Evolutionary conservation across 2,329 filamentous ascomycete genomes (phyloP).

Genomic region (Neofusicoccum parvum): DNA sequence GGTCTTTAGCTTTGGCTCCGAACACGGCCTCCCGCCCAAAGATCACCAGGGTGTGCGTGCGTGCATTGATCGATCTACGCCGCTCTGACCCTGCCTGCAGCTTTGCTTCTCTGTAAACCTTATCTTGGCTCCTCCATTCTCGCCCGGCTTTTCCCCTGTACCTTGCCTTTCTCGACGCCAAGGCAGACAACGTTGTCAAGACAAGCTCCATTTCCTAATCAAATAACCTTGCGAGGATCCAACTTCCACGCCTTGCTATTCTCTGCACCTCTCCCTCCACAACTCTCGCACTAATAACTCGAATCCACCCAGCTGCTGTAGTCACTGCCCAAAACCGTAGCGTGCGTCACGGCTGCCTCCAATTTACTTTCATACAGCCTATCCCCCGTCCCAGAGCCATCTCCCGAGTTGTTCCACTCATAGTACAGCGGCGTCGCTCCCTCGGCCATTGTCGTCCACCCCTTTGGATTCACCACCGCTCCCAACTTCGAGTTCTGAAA

Average conservation of each 20-base stretch:
- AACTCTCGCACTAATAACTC: slow-evolving; percentile 32
- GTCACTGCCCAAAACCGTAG: slow-evolving; percentile 48
- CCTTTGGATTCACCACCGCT: slow-evolving; percentile 60
- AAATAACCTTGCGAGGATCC: neutral
- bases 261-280: neutral
- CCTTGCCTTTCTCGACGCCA: no score
- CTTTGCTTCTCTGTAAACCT: no score
- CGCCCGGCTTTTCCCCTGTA: no score
- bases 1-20: no score
- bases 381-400: slow-evolving; percentile 56
- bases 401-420: slow-evolving; percentile 63
- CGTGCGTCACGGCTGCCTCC: slow-evolving; percentile 45
- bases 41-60: no score
- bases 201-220: neutral
- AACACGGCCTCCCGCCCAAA: no score
- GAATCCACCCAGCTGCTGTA: slow-evolving; percentile 50
- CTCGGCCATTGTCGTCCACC: slow-evolving; percentile 57
- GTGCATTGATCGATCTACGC: no score
- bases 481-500: slow-evolving; percentile 56
- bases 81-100: no score
- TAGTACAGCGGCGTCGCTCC: slow-evolving; percentile 44
- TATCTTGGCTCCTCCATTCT: no score
- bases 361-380: slow-evolving; percentile 48
- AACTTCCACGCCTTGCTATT: no score
- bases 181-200: no score